Percentiles rank a stretch among this genome's conserved stretches.
phyloP scores from a whole-genome alignment of 805 yeast species.

The Saturnispora saitoi region DNA sequence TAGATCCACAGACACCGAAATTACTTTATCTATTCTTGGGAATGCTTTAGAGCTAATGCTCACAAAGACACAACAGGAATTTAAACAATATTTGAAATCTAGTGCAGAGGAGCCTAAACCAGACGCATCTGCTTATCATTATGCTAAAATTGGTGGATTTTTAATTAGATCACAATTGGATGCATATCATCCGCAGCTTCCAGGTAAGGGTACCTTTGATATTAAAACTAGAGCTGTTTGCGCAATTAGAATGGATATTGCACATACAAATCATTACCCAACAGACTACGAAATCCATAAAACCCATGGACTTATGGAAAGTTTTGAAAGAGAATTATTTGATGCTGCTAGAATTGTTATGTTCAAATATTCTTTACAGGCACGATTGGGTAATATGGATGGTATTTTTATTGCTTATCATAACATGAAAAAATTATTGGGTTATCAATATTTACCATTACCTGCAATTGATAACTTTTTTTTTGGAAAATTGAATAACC shows the following conservation, averaged over 20 bases:
- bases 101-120: slow-evolving; percentile 6
- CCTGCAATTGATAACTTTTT: slow-evolving; percentile 57
- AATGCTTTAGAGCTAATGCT: slow-evolving; percentile 69
- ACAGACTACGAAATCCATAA: slow-evolving; percentile 61
- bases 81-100: slow-evolving; percentile 29
- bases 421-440: slow-evolving; percentile 71
- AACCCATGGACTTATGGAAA: slow-evolving; percentile 58
- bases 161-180: slow-evolving; percentile 87
- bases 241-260: slow-evolving; percentile 70
- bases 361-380: slow-evolving; percentile 82
- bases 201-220: slow-evolving; percentile 90
- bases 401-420: slow-evolving; percentile 92
- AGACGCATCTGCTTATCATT: slow-evolving; percentile 45
- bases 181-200: slow-evolving; percentile 65
- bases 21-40: slow-evolving; percentile 66
- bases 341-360: slow-evolving; percentile 72
- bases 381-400: slow-evolving; percentile 93
- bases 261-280: slow-evolving; percentile 43
- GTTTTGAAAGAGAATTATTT: slow-evolving; percentile 70
- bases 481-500: slow-evolving; percentile 33
- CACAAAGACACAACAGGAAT: slow-evolving; percentile 50
- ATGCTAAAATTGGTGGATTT: slow-evolving; percentile 59
- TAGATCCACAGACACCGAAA: slow-evolving; percentile 55
- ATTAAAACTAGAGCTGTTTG: slow-evolving; percentile 86
- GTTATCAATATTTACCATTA: slow-evolving; percentile 81